Evolutionary conservation across 305 asterid genomes (phyloP).

Genomic region (Coffea humblotiana): DNA sequence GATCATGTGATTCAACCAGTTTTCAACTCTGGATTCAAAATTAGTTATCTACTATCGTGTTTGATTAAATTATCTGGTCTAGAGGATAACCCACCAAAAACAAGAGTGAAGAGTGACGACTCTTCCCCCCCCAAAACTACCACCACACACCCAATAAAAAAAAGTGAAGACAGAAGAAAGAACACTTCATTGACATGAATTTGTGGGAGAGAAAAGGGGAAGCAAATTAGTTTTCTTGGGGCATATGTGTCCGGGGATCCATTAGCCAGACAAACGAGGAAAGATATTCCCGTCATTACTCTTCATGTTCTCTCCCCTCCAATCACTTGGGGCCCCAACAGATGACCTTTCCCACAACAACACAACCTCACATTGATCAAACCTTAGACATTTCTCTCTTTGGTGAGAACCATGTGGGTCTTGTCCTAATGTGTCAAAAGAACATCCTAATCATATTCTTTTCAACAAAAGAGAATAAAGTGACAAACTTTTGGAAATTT

Average conservation of each 20-base stretch:
- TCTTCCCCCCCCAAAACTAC: no score
- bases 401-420: background rate
- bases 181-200: background rate
- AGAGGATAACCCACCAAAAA: background rate
- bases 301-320: background rate
- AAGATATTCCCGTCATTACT: background rate
- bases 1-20: background rate
- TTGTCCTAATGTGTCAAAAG: background rate
- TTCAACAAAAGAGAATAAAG: background rate
- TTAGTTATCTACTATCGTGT: background rate
- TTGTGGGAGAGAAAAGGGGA: background rate
- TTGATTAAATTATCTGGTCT: background rate
- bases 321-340: background rate
- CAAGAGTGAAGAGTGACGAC: no score
- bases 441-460: background rate
- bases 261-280: background rate
- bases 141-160: no score
- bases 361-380: background rate
- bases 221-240: background rate
- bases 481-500: background rate
- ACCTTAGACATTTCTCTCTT: background rate
- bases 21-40: background rate
- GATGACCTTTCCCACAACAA: background rate
- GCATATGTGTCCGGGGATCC: background rate
- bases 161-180: background rate